Base-by-base conservation (phyloP, 2,329 filamentous ascomycete species). In the Botryotinia convoluta region DNA sequence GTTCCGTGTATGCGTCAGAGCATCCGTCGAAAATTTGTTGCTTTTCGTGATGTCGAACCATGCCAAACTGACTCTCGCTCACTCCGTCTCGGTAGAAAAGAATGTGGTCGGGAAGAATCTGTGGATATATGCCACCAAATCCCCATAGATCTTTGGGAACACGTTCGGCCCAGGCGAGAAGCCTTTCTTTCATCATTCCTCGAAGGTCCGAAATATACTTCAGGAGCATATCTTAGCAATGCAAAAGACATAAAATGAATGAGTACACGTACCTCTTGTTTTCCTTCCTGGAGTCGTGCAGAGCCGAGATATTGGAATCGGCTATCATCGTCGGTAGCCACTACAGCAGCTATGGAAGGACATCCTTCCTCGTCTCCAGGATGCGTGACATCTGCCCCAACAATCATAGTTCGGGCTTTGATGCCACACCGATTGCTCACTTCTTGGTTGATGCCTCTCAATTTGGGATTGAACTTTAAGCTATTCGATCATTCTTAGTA, bases 371-470 rank as follows among this genome's bases (percentile, higher is more conserved):
- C 65, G 8, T 10, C 42, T 14, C 26, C n/a, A 59, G 65, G 65
- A 57, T 69, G 65, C 14, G 65, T 69, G 22, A 69, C 48, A 69
- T 59, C 65, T 18, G 48, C 65, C 22, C 51, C 65, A 20, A 69
- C 10, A 37, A 54, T 4, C 48, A 69, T 69, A 22, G 65, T 69
- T 3, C 18, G 14, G 10, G 6, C 0, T 3, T 26, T 32, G 8
- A 6, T 45, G 3, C 62, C 61, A 29, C 39, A 64, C 1, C 29
- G 1, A 8, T 14, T 16, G 2, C 9, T 6, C 2, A 14, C n/a
- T 22, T 22, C 9, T 14, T 45, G 62, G 32, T 54, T 68, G 32
- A 68, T 12, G 20, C 45, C 65, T 12, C 22, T n/a, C 10, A 68
- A 26, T 35, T 68, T 57, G 45, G 57, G 29, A n/a, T 68, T 68